Evolutionary conservation across 176 grass and related monocot genomes (phyloP).

Genomic region (Paspalum notatum): DNA sequence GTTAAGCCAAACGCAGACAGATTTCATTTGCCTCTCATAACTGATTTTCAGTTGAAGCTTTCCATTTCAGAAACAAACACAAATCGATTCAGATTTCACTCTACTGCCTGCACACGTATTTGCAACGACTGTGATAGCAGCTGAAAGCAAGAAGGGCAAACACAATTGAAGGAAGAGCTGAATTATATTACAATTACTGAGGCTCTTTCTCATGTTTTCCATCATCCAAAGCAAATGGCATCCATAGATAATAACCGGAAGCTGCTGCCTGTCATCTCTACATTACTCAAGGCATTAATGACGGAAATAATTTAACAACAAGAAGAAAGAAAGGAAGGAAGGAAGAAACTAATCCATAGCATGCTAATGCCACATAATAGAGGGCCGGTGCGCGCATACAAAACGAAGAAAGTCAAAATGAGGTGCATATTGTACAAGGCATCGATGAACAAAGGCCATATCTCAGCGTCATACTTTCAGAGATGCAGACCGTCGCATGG

Average conservation of each 20-base stretch:
- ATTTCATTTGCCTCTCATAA: background rate
- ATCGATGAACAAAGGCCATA: background rate
- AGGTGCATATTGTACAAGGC: conserved; percentile 47
- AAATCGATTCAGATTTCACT: background rate
- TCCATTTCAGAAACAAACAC: conserved; percentile 3
- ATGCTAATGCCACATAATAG: conserved; percentile 54
- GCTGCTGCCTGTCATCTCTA: conserved; percentile 42
- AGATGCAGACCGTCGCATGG: conserved; percentile 57
- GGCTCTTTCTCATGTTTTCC: conserved; percentile 46
- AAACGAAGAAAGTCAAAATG: conserved; percentile 23
- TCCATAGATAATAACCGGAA: conserved; percentile 46
- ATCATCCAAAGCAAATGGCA: conserved; percentile 44
- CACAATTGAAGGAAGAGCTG: conserved; percentile 39
- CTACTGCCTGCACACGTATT: background rate
- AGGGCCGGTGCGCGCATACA: conserved; percentile 37
- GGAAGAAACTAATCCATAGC: conserved; percentile 9
- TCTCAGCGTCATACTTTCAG: conserved; percentile 36
- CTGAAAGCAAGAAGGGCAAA: background rate
- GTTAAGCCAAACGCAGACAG: background rate
- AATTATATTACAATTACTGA: conserved; percentile 59
- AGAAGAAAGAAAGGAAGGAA: background rate
- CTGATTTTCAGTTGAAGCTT: background rate
- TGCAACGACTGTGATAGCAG: background rate
- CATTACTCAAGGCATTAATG: conserved; percentile 42
- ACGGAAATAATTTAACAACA: conserved; percentile 13